phyloP scores from a whole-genome alignment of 169 alveolate genomes.

The Plasmodium relictum region DNA sequence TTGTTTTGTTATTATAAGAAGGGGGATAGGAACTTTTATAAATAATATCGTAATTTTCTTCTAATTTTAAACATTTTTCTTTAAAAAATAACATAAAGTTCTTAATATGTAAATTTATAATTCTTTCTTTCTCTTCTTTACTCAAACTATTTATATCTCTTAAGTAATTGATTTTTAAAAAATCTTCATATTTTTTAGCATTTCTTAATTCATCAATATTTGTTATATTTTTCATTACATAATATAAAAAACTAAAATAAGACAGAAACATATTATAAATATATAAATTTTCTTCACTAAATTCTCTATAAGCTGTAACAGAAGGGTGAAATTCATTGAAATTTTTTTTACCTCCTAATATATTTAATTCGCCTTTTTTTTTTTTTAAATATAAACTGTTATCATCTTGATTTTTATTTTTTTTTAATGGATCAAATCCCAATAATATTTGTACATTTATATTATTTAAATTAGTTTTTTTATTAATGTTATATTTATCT shows the following conservation, averaged over 20 bases:
- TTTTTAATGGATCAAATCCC: slow-evolving; percentile 45
- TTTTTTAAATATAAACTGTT: background rate
- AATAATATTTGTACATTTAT: slow-evolving; percentile 32
- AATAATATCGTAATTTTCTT: slow-evolving; percentile 7
- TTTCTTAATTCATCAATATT: background rate
- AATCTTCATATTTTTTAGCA: background rate
- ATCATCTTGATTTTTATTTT: background rate
- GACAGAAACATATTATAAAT: slow-evolving; percentile 43
- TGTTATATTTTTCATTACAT: slow-evolving; percentile 11
- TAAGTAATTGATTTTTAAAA: slow-evolving; percentile 15
- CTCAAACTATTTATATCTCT: slow-evolving; percentile 9
- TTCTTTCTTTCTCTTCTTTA: slow-evolving; percentile 1
- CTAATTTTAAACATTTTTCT: slow-evolving; percentile 22
- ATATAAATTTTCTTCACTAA: slow-evolving; percentile 50
- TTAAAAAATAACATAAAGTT: slow-evolving; percentile 45
- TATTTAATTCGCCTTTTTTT: slow-evolving; percentile 25
- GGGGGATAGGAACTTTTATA: slow-evolving; percentile 53
- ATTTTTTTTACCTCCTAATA: slow-evolving; percentile 46
- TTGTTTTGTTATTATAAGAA: background rate
- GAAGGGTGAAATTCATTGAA: slow-evolving; percentile 8
- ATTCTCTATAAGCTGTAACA: slow-evolving; percentile 56
- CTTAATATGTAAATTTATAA: slow-evolving; percentile 19
- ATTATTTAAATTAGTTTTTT: slow-evolving; percentile 13
- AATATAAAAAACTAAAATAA: slow-evolving; percentile 34
- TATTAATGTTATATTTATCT: background rate